phyloP scores from a whole-genome alignment of 495 filamentous ascomycete species.

The Neurospora intermedia region DNA sequence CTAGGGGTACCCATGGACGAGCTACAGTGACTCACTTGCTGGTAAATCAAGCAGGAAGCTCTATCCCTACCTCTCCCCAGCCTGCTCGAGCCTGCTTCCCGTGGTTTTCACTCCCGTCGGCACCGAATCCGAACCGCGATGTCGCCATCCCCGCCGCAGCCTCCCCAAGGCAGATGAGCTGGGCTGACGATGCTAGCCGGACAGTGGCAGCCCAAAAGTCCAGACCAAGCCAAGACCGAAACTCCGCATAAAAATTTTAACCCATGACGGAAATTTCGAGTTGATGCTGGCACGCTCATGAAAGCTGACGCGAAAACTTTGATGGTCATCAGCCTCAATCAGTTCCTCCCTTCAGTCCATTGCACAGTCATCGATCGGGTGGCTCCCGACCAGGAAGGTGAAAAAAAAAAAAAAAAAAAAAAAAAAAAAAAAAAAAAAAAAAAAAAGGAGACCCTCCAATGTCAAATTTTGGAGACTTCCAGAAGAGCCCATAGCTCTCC shows the following conservation, averaged over 20 bases:
- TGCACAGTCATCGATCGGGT: neutral
- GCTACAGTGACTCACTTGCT: neutral
- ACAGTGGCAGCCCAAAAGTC: neutral
- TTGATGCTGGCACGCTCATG: neutral
- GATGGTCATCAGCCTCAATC: neutral
- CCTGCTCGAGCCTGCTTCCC: neutral
- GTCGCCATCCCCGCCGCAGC: neutral
- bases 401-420: neutral
- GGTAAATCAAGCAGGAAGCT: neutral
- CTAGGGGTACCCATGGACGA: neutral
- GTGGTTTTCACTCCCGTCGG: neutral
- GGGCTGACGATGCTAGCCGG: neutral
- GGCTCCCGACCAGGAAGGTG: neutral
- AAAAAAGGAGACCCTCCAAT: neutral
- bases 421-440: neutral
- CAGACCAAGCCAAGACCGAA: neutral
- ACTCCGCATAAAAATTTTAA: neutral
- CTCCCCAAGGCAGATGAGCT: neutral
- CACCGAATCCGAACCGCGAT: neutral
- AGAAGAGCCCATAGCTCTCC: neutral
- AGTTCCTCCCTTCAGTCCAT: neutral
- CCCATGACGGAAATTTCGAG: neutral
- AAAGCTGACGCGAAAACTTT: neutral
- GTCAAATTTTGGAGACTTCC: neutral
- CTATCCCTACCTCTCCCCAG: neutral